Conservation (phyloP, 495 filamentous ascomycete species). For the Glonium stellatum region DNA sequence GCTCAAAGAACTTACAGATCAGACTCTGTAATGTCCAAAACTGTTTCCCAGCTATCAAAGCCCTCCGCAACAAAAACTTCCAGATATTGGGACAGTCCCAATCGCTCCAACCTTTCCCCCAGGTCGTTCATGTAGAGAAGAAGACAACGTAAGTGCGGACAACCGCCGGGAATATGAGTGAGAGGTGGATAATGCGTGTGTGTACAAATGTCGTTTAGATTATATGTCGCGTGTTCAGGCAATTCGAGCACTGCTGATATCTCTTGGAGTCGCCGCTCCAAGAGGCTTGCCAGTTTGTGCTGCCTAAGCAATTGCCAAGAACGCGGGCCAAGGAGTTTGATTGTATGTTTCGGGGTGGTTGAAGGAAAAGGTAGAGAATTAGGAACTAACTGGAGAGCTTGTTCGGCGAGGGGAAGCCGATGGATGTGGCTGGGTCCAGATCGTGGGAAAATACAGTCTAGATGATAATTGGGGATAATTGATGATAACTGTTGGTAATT, state of each 20-base stretch:
- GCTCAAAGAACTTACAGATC: constrained; percentile 53
- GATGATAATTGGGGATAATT: neutral
- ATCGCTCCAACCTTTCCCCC: constrained; percentile 54
- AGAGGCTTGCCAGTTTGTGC: no score
- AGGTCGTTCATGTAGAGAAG: constrained; percentile 48
- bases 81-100: constrained; percentile 68
- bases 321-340: neutral
- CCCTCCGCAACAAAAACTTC: constrained; percentile 63
- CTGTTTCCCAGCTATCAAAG: constrained; percentile 74
- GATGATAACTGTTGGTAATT: constrained; percentile 9
- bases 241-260: no score
- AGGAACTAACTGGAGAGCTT: neutral
- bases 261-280: no score
- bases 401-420: neutral
- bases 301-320: no score
- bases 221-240: no score
- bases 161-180: neutral
- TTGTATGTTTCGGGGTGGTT: neutral
- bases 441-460: constrained; percentile 19
- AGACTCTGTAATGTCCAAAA: constrained; percentile 72
- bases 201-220: neutral
- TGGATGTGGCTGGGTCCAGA: constrained; percentile 5
- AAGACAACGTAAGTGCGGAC: neutral
- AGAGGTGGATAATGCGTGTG: neutral
- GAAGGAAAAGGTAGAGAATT: neutral